These are phyloP conservation scores for Aspergillus ellipticus DNA, from an alignment of 495 filamentous ascomycete genomes.

Conservation along the genomic window DNA sequence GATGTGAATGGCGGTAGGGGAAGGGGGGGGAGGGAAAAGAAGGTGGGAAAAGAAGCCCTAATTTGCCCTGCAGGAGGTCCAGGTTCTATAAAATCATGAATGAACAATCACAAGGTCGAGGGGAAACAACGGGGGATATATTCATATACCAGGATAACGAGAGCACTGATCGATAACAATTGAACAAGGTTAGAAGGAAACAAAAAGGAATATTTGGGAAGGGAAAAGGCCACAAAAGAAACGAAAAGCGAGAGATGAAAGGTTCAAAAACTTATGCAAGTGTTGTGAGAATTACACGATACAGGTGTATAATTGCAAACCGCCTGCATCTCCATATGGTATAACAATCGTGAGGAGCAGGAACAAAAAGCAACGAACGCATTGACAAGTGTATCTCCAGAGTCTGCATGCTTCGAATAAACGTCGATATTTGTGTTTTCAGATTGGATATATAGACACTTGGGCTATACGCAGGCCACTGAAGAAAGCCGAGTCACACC, in stretches of 20 bases:
- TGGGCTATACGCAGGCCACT: neutral
- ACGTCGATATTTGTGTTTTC: too few species aligned
- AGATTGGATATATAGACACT: too few species aligned
- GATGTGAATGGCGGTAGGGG: neutral
- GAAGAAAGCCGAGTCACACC: neutral
- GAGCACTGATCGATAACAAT: neutral
- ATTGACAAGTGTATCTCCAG: too few species aligned
- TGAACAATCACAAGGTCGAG: constrained; percentile 22
- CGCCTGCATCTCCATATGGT: neutral
- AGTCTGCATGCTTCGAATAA: too few species aligned
- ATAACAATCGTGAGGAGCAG: too few species aligned
- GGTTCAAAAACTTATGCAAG: neutral
- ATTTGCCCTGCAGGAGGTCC: neutral
- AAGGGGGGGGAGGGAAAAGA: neutral
- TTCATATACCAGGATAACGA: constrained; percentile 6
- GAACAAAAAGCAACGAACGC: too few species aligned
- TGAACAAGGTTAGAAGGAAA: neutral
- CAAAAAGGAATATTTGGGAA: neutral
- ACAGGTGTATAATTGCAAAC: neutral
- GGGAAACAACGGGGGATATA: constrained; percentile 6
- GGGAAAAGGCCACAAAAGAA: neutral
- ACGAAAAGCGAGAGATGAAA: neutral
- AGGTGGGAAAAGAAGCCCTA: neutral
- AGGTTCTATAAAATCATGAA: constrained; percentile 7
- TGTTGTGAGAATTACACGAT: neutral